Evolutionary conservation across 768 basidiomycete species (phyloP).

Genomic region (Boletus patriciae): DNA sequence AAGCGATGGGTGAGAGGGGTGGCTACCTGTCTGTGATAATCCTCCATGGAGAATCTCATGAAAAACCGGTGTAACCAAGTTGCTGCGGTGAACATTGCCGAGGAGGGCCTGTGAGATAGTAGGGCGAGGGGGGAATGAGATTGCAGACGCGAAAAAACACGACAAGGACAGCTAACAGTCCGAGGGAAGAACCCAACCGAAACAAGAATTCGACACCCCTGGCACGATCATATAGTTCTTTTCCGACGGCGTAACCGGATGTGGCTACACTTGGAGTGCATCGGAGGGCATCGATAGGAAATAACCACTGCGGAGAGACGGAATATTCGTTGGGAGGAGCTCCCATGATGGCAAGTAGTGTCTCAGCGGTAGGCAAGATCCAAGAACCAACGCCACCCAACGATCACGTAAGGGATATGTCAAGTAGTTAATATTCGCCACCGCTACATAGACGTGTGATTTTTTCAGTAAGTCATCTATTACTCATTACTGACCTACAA

Average conservation of each 20-base stretch:
- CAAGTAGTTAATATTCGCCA: background rate
- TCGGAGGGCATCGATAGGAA: conserved; percentile 57
- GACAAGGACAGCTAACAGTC: conserved; percentile 54
- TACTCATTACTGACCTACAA: conserved; percentile 16
- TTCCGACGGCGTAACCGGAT: conserved; percentile 50
- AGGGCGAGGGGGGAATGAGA: conserved; percentile 14
- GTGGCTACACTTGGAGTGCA: conserved; percentile 56
- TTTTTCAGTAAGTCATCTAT: conserved; percentile 6
- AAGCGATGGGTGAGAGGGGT: conserved; percentile 8
- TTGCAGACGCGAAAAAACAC: conserved; percentile 4
- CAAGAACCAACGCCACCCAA: conserved; percentile 22
- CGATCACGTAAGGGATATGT: conserved; percentile 27
- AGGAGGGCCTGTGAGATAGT: conserved; percentile 56
- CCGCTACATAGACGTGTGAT: background rate
- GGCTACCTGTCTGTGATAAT: conserved; percentile 70
- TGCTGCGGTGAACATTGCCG: conserved; percentile 83
- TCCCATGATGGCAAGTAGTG: conserved; percentile 20
- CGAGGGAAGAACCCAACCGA: conserved; percentile 74
- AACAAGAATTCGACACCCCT: conserved; percentile 85
- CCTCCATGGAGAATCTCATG: conserved; percentile 82
- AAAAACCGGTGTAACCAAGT: conserved; percentile 92
- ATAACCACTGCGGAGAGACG: conserved; percentile 65
- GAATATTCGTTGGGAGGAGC: conserved; percentile 23
- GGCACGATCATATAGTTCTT: conserved; percentile 75
- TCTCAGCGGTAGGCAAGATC: background rate